Evolutionary conservation across 2,329 filamentous ascomycete species (phyloP).

Genomic region (Arthrobotrys conoides): DNA sequence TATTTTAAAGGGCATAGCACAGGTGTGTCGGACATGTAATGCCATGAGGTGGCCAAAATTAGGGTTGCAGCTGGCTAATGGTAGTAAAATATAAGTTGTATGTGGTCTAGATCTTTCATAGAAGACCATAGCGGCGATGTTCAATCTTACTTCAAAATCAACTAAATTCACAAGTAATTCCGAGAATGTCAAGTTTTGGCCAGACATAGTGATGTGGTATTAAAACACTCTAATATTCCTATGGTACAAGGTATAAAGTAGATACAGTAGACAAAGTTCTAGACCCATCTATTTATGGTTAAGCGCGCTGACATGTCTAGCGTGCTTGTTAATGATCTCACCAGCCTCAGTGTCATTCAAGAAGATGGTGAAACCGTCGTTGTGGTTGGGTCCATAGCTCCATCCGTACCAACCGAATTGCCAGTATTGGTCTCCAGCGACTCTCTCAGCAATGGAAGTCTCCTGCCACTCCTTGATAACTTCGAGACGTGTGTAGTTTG

Average conservation of each 20-base stretch:
- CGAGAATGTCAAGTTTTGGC: too few relatives aligned
- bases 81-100: too few relatives aligned
- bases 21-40: too few relatives aligned
- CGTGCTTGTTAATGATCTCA: slow-evolving; percentile 69
- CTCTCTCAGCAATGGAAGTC: slow-evolving; percentile 69
- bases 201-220: too few relatives aligned
- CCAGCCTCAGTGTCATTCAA: slow-evolving; percentile 71
- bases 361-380: slow-evolving; percentile 74
- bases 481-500: slow-evolving; percentile 69
- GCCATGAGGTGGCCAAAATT: too few relatives aligned
- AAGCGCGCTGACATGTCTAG: slow-evolving; percentile 67
- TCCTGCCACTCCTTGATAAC: slow-evolving; percentile 71
- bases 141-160: too few relatives aligned
- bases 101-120: too few relatives aligned
- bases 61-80: too few relatives aligned
- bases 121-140: too few relatives aligned
- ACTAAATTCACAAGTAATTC: too few relatives aligned
- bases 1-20: slow-evolving; percentile 27
- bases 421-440: slow-evolving; percentile 72
- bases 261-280: slow-evolving; percentile 20
- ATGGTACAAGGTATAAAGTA: slow-evolving; percentile 51
- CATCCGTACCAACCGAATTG: slow-evolving; percentile 72
- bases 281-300: slow-evolving; percentile 61
- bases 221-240: slow-evolving; percentile 43
- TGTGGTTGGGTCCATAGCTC: slow-evolving; percentile 72